Conservation (phyloP, 257 asterid genomes). For the Oldenlandia corymbosa region DNA sequence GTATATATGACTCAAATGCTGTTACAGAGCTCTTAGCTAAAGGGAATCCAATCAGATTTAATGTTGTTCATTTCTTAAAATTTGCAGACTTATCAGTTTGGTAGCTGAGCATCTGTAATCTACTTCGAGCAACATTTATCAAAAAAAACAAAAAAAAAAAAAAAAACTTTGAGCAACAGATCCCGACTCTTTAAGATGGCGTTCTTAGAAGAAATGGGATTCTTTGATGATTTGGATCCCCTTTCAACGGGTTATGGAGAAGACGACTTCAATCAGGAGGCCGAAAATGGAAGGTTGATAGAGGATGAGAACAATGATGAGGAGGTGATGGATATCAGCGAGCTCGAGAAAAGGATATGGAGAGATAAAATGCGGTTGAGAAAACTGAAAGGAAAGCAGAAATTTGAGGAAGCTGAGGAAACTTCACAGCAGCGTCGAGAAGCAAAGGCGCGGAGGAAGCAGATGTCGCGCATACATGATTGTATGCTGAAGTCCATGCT, state of each 20-base stretch:
- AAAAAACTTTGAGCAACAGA: too few species aligned
- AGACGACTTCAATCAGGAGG: slow-evolving; percentile 29
- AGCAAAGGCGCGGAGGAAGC: slow-evolving; percentile 89
- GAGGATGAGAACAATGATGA: slow-evolving; percentile 78
- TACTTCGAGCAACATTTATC: too few species aligned
- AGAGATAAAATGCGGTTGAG: slow-evolving; percentile 64
- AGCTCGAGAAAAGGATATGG: slow-evolving; percentile 85
- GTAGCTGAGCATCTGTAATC: too few species aligned
- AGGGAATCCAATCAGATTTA: too few species aligned
- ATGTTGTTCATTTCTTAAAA: too few species aligned
- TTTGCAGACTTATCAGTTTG: too few species aligned
- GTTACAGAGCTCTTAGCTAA: too few species aligned
- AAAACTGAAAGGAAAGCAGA: slow-evolving; percentile 58
- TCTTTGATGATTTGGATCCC: slow-evolving; percentile 67
- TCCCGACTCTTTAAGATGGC: too few species aligned
- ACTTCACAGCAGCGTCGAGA: slow-evolving; percentile 68
- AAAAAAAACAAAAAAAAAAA: too few species aligned
- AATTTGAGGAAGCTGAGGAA: slow-evolving; percentile 52
- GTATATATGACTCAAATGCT: too few species aligned
- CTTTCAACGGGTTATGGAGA: slow-evolving; percentile 51
- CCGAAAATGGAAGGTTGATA: slow-evolving; percentile 36
- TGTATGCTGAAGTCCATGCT: slow-evolving; percentile 88
- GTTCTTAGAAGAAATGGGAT: slow-evolving; percentile 76
- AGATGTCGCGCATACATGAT: slow-evolving; percentile 91
- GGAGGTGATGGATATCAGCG: slow-evolving; percentile 75